A percentile compares a stretch with the other conserved stretches of the same genome.
Conservation (phyloP, 306 rosid genomes). For the Vigna radiata region DNA sequence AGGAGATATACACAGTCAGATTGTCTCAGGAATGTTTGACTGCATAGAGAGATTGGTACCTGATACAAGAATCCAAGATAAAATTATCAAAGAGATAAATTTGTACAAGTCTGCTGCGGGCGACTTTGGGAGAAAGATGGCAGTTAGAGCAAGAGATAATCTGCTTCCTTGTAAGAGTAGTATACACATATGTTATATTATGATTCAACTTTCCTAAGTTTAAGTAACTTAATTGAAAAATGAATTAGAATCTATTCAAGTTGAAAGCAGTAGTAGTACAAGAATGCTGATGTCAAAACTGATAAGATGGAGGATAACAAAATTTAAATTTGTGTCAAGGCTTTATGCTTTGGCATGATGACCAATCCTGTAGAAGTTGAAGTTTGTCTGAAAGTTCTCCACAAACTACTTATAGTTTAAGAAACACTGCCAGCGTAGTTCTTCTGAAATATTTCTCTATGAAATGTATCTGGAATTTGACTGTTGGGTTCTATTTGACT, state of each 20-base stretch:
- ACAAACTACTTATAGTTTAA: conserved; percentile 1
- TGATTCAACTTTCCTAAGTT: conserved; percentile 32
- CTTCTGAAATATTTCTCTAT: conserved; percentile 1
- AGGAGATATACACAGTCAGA: conserved; percentile 71
- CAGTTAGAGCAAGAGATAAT: conserved; percentile 85
- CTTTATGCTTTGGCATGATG: conserved; percentile 23
- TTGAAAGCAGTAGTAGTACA: conserved; percentile 1
- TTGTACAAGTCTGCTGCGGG: conserved; percentile 74
- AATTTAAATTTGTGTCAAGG: neutral
- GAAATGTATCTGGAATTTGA: conserved; percentile 23
- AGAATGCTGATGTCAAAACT: conserved; percentile 26
- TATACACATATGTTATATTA: conserved; percentile 39
- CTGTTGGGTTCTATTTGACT: conserved; percentile 15
- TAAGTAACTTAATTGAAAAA: neutral
- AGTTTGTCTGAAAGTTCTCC: conserved; percentile 23
- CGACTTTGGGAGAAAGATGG: conserved; percentile 93
- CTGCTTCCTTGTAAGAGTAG: conserved; percentile 82
- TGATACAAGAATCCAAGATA: conserved; percentile 85
- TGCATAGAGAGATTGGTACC: conserved; percentile 92
- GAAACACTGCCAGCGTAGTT: conserved; percentile 11
- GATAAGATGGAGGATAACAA: conserved; percentile 18
- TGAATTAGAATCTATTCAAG: neutral
- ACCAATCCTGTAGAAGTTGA: conserved; percentile 15
- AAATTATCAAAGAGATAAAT: conserved; percentile 82
- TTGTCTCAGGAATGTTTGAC: conserved; percentile 77